phyloP scores from a whole-genome alignment of 495 filamentous ascomycete species.

The Penicillium parvum region DNA sequence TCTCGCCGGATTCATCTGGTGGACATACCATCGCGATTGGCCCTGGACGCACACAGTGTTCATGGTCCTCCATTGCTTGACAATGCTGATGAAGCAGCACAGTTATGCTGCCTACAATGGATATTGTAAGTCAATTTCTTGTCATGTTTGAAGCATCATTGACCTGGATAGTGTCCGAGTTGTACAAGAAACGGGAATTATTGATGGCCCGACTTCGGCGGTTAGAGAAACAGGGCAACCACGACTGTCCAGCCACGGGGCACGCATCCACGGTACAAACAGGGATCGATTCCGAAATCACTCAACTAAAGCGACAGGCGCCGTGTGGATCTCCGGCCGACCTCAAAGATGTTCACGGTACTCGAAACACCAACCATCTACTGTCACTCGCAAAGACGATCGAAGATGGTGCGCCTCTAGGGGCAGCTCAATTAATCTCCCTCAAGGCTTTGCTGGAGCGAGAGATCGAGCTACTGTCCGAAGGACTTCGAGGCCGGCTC shows the following conservation, averaged over 20 bases:
- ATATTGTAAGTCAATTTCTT: conserved; percentile 37
- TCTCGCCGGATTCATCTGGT: conserved; percentile 52
- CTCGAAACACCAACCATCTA: conserved; percentile 37
- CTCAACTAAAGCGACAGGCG: neutral
- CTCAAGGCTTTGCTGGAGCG: conserved; percentile 55
- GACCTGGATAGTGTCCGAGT: conserved; percentile 47
- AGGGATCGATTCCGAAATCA: conserved; percentile 3
- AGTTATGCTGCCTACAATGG: conserved; percentile 75
- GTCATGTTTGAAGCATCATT: neutral
- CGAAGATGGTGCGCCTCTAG: conserved; percentile 51
- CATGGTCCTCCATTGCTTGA: conserved; percentile 64
- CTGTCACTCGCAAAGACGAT: conserved; percentile 51
- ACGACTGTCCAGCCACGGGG: neutral
- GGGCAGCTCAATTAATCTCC: conserved; percentile 52
- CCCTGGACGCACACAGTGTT: conserved; percentile 72
- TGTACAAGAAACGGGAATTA: conserved; percentile 44
- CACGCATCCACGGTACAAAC: conserved; percentile 1
- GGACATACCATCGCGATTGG: conserved; percentile 64
- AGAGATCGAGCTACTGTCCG: conserved; percentile 57
- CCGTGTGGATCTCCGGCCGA: conserved; percentile 4
- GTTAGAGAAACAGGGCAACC: conserved; percentile 26
- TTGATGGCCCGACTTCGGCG: conserved; percentile 42
- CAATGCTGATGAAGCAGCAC: conserved; percentile 77
- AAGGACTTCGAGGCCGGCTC: conserved; percentile 58
- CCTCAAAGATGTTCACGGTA: conserved; percentile 2